These are phyloP conservation scores for Claviceps quebecensis DNA, from an alignment of 2,329 filamentous ascomycete species.

Conservation along the genomic window DNA sequence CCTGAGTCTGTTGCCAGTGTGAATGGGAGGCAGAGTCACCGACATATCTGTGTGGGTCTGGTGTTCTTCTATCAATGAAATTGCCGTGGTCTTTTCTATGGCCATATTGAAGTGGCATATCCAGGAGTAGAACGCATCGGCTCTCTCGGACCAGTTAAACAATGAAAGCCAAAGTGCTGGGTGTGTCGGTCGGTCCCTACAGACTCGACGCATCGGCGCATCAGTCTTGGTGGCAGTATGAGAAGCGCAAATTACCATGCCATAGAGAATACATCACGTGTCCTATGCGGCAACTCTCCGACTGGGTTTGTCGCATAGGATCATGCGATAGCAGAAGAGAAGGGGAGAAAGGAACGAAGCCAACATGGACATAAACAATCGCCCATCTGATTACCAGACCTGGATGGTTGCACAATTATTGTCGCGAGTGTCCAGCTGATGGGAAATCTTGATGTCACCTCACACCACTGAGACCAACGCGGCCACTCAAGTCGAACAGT, in stretches of 20 bases:
- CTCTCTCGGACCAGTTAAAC: slow-evolving; percentile 1
- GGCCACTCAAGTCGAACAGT: neutral
- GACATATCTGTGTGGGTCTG: slow-evolving; percentile 5
- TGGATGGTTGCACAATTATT: slow-evolving; percentile 1
- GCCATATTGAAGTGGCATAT: slow-evolving; percentile 1
- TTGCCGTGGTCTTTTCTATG: slow-evolving; percentile 3
- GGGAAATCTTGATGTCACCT: slow-evolving; percentile 2
- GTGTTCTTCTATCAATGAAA: slow-evolving; percentile 4
- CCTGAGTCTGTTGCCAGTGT: slow-evolving; percentile 5
- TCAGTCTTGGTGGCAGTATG: neutral
- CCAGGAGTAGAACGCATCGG: neutral
- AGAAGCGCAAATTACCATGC: slow-evolving; percentile 2
- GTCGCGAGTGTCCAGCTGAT: slow-evolving; percentile 1
- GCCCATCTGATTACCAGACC: neutral
- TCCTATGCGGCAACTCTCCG: slow-evolving; percentile 4
- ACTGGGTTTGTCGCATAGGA: slow-evolving; percentile 2
- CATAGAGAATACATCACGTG: slow-evolving; percentile 6
- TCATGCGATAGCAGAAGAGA: slow-evolving; percentile 2
- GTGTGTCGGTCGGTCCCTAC: neutral
- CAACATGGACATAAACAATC: slow-evolving; percentile 3
- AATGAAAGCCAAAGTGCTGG: neutral
- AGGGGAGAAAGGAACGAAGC: neutral
- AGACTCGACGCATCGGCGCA: slow-evolving; percentile 1
- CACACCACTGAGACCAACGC: neutral
- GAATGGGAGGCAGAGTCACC: slow-evolving; percentile 7